Evolutionary conservation across 805 yeast species (phyloP).

Genomic region (Metschnikowia anglica): DNA sequence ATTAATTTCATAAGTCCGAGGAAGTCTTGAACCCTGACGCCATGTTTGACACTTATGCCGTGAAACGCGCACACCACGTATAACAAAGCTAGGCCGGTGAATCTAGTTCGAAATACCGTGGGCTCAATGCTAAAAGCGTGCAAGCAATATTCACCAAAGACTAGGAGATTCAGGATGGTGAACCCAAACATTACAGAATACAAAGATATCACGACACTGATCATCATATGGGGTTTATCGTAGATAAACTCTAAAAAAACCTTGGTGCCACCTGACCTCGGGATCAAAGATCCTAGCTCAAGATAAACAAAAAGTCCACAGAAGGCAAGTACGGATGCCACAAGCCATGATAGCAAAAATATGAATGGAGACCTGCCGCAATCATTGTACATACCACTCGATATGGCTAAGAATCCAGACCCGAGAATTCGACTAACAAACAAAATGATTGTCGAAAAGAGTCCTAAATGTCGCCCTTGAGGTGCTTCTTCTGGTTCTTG

Average conservation of each 20-base stretch:
- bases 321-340: constrained; percentile 62
- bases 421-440: constrained; percentile 72
- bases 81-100: constrained; percentile 32
- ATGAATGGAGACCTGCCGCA: constrained; percentile 65
- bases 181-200: constrained; percentile 56
- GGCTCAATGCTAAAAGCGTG: constrained; percentile 45
- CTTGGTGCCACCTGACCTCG: constrained; percentile 75
- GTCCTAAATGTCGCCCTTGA: constrained; percentile 73
- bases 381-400: constrained; percentile 63
- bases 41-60: constrained; percentile 58
- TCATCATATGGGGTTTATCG: constrained; percentile 55
- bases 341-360: constrained; percentile 61
- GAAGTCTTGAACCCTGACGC: constrained; percentile 59
- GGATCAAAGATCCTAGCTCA: constrained; percentile 69
- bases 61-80: constrained; percentile 44
- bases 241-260: constrained; percentile 69
- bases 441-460: constrained; percentile 61
- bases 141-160: constrained; percentile 60
- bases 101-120: constrained; percentile 34
- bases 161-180: constrained; percentile 53
- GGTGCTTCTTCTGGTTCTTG: constrained; percentile 54
- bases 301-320: constrained; percentile 65
- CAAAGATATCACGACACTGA: constrained; percentile 49
- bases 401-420: constrained; percentile 74
- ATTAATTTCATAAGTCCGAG: constrained; percentile 61